Conservation (phyloP, 164 flowering plant genomes). For the Tetrastigma voinierianum region DNA sequence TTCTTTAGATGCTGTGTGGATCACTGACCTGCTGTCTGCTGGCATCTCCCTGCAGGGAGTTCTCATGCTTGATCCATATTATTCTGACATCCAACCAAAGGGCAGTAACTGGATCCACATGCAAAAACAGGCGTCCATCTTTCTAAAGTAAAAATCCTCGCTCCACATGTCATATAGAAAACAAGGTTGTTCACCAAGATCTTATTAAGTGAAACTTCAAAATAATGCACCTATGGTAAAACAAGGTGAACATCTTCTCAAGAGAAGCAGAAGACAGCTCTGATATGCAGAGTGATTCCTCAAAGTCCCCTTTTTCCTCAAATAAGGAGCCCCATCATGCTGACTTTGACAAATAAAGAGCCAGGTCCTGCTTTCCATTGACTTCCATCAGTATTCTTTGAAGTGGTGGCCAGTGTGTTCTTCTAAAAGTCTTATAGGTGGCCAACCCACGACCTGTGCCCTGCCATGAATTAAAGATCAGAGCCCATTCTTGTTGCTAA, state of each 20-base stretch:
- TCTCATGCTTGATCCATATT: slow-evolving; percentile 40
- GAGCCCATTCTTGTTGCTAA: not conserved
- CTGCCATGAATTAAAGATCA: slow-evolving; percentile 14
- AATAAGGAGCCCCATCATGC: slow-evolving; percentile 54
- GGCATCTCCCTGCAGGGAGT: slow-evolving; percentile 27
- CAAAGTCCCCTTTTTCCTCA: slow-evolving; percentile 48
- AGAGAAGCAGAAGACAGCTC: slow-evolving; percentile 41
- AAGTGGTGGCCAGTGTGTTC: slow-evolving; percentile 10
- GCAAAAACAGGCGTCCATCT: not conserved
- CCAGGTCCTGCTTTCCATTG: slow-evolving; percentile 30
- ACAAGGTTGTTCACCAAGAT: not conserved
- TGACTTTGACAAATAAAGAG: slow-evolving; percentile 40
- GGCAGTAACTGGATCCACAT: slow-evolving; percentile 19
- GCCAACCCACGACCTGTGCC: slow-evolving; percentile 31
- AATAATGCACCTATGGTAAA: slow-evolving; percentile 41
- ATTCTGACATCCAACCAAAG: slow-evolving; percentile 22
- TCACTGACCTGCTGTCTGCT: slow-evolving; percentile 35
- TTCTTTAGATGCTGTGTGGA: no score
- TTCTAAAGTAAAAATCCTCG: not conserved
- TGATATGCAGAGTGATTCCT: slow-evolving; percentile 33
- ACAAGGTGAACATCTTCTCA: slow-evolving; percentile 52
- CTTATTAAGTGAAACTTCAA: not conserved
- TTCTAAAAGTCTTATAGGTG: slow-evolving; percentile 20
- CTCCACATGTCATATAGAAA: not conserved
- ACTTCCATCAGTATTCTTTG: slow-evolving; percentile 31